A percentile compares a stretch with the other conserved stretches of the same genome.
Evolutionary conservation across 176 grass and related monocot genomes (phyloP).

Genomic region (Hsuehochloa calcarea): DNA sequence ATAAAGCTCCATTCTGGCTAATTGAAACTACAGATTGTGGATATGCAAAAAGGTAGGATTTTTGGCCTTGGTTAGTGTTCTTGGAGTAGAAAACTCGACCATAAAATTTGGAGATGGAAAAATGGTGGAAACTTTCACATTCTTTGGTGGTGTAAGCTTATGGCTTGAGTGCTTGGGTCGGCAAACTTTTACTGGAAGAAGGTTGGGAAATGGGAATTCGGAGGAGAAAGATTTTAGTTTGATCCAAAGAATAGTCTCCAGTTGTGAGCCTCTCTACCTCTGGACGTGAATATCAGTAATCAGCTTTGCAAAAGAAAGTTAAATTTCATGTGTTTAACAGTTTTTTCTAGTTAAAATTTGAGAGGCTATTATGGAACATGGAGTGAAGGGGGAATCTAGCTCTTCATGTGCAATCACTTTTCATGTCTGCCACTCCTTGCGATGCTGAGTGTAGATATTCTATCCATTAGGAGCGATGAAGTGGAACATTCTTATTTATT

Average conservation of each 20-base stretch:
- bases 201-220: neutral
- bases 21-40: neutral
- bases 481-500: neutral
- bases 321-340: neutral
- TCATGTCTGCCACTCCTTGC: neutral
- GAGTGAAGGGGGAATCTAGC: neutral
- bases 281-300: neutral
- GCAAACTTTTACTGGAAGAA: neutral
- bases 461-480: neutral
- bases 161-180: neutral
- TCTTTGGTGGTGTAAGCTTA: neutral
- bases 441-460: neutral
- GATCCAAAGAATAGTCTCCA: neutral
- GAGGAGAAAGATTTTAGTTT: neutral
- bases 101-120: neutral
- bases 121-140: neutral
- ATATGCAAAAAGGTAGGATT: neutral
- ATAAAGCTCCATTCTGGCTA: neutral
- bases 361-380: neutral
- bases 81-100: neutral
- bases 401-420: neutral
- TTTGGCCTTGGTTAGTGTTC: neutral
- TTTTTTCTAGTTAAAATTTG: neutral
- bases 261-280: neutral
- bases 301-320: neutral